Evolutionary conservation across 2,329 filamentous ascomycete species (phyloP).

Genomic region (Cladorrhinum sp.): DNA sequence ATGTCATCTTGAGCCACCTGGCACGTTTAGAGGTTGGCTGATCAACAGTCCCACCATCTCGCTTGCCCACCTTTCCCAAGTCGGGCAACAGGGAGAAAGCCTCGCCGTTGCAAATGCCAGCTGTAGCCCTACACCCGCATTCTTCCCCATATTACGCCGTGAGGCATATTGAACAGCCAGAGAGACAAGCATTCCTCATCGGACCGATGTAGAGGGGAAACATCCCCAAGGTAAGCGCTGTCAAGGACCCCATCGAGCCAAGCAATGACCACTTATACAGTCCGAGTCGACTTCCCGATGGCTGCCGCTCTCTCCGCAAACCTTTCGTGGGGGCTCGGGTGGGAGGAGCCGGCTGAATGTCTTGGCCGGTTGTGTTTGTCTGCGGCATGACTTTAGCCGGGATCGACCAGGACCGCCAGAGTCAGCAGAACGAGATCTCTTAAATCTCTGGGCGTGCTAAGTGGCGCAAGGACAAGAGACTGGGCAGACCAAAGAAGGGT

Average conservation of each 20-base stretch:
- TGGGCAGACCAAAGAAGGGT: not conserved
- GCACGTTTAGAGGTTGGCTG: not conserved
- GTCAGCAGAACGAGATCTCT: conserved; percentile 9
- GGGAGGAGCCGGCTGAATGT: not conserved
- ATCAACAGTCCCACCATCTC: not conserved
- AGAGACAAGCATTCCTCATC: not conserved
- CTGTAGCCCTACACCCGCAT: not conserved
- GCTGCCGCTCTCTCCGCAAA: too few relatives aligned
- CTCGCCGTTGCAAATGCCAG: not conserved
- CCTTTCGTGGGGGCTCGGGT: not conserved
- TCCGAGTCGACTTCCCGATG: too few relatives aligned
- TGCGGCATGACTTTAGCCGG: conserved; percentile 5
- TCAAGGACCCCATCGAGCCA: not conserved
- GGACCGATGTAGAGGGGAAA: not conserved
- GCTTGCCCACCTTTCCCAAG: too few relatives aligned
- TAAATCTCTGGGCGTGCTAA: not conserved
- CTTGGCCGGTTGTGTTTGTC: not conserved
- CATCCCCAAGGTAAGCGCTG: not conserved
- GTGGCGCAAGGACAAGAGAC: conserved; percentile 16
- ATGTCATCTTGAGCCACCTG: not conserved
- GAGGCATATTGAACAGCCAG: not conserved
- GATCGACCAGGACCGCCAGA: not conserved
- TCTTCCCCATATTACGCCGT: not conserved
- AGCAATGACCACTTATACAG: not conserved
- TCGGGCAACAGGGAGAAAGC: not conserved